Percentiles rank a stretch among this genome's conserved stretches.
Conservation (phyloP, 2,329 filamentous ascomycete genomes). For the Colletotrichum incanum region DNA sequence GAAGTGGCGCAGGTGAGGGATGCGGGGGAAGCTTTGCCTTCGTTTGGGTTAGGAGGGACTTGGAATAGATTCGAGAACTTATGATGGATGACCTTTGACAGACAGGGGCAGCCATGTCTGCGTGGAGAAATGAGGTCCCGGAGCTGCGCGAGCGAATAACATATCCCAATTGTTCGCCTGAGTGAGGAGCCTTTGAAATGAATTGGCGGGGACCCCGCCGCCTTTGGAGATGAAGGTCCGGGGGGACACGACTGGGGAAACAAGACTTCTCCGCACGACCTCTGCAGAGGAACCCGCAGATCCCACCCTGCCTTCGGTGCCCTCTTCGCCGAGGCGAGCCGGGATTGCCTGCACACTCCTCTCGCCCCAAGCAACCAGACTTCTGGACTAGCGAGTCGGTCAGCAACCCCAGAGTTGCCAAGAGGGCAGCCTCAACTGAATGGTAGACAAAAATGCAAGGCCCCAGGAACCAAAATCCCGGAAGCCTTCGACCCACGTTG, state of each 20-base stretch:
- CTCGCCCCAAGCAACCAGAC: not conserved
- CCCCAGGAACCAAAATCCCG: not conserved
- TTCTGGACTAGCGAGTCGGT: not conserved
- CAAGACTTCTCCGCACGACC: conserved; percentile 27
- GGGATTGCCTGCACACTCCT: not conserved
- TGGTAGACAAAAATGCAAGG: not conserved
- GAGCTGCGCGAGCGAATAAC: conserved; percentile 6
- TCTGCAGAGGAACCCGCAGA: not conserved
- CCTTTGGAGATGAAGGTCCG: conserved; percentile 23
- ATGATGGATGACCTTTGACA: conserved; percentile 1
- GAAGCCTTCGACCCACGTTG: not conserved
- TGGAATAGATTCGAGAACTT: not conserved
- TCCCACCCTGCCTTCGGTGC: conserved; percentile 26
- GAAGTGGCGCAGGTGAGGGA: not conserved
- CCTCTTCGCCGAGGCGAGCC: conserved; percentile 25
- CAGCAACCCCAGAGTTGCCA: not conserved
- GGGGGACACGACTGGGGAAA: conserved; percentile 1
- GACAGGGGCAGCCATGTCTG: conserved; percentile 21
- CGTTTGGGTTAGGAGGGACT: conserved; percentile 4
- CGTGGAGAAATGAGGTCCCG: conserved; percentile 28
- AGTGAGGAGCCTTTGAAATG: conserved; percentile 1
- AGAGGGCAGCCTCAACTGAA: not conserved
- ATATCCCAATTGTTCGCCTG: conserved; percentile 11
- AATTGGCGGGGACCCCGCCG: conserved; percentile 16
- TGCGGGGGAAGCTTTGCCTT: conserved; percentile 26